Conservation (phyloP, 1,284 basidiomycete species). For the Tilletia indica region DNA sequence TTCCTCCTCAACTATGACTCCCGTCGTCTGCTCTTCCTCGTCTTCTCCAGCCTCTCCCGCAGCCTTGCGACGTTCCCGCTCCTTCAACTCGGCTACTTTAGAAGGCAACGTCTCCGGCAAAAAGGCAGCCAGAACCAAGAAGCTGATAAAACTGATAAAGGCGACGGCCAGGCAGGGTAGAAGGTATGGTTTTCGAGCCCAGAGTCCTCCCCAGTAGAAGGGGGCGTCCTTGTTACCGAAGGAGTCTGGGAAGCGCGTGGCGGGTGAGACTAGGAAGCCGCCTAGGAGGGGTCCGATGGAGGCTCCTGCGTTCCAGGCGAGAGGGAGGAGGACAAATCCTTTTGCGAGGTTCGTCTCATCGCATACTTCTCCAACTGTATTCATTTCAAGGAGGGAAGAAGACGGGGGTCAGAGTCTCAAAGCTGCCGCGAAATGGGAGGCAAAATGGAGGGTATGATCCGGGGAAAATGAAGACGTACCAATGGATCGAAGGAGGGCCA, state of each 20-base stretch:
- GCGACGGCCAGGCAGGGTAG: slow-evolving; percentile 56
- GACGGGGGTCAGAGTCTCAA: too few relatives aligned
- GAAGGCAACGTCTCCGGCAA: slow-evolving; percentile 54
- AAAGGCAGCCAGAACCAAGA: slow-evolving; percentile 51
- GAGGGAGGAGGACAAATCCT: slow-evolving; percentile 42
- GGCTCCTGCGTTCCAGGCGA: slow-evolving; percentile 34
- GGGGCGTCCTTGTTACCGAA: slow-evolving; percentile 27
- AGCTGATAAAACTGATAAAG: slow-evolving; percentile 43
- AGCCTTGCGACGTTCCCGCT: slow-evolving; percentile 8
- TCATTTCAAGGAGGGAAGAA: background rate
- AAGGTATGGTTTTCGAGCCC: slow-evolving; percentile 50
- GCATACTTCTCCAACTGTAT: slow-evolving; percentile 39
- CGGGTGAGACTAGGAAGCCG: slow-evolving; percentile 53
- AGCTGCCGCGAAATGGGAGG: too few relatives aligned
- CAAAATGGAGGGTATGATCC: too few relatives aligned
- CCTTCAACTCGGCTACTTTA: slow-evolving; percentile 32
- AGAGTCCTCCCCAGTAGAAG: slow-evolving; percentile 16
- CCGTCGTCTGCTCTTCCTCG: background rate
- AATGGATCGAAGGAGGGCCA: slow-evolving; percentile 35
- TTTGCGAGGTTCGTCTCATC: slow-evolving; percentile 43
- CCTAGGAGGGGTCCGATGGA: slow-evolving; percentile 43
- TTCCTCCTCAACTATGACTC: too few relatives aligned
- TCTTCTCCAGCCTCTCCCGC: background rate
- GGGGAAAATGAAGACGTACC: background rate
- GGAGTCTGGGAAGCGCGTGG: slow-evolving; percentile 37